Evolutionary conservation across 2,329 filamentous ascomycete species (phyloP), one percentile per base, ranked within the genome.

Genomic region (Chaetomium globosum): DNA sequence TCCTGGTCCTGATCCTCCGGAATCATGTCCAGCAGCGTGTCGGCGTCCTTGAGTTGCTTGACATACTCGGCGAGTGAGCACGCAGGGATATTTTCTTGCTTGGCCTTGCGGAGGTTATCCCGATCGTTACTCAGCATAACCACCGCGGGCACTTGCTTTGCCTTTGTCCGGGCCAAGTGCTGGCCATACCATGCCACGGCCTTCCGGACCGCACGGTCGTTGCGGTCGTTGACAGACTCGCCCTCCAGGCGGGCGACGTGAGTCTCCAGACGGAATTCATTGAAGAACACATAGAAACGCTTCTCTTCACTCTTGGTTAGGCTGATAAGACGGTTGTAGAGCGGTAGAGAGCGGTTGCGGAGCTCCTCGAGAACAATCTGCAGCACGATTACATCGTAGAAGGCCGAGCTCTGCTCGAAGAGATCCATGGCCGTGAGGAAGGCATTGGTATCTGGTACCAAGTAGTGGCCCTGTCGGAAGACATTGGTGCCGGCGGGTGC

Each of bases 211-310:
- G 95, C 93, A 67, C 93, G 88, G 76, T 99, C 96, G 74, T 99
- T 99, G 62, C 95, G 86, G 76, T 99, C 95, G 75, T 99, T 99
- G 78, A 99, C 95, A 3, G 87, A 90, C 80, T 99, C 95, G 46
- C 91, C 89, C 6, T 83, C 77, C 23, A 88, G 85, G 67, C 95
- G 85, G 31, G 85, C 80, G 56, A 97, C 86, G 74, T 97, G 91
- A 0, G 95, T 99, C 77, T 99, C 96, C 48, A 93, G 82, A 59
- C 94, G 87, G 75, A 99, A 99, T 73, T 99, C 95, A 77, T 99
- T 99, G 85, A 98, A 98, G 77, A 99, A 99, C 60, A 99, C 92
- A 74, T 98, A 97, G 76, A 97, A 98, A 62, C 94, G 88, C 82
- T 99, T 99, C 70, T 96, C 93, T 73, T 97, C 93, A 74, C 94